Evolutionary conservation across 306 rosid genomes (phyloP), one percentile per base, ranked within the genome.

Genomic region (Inga oerstediana): DNA sequence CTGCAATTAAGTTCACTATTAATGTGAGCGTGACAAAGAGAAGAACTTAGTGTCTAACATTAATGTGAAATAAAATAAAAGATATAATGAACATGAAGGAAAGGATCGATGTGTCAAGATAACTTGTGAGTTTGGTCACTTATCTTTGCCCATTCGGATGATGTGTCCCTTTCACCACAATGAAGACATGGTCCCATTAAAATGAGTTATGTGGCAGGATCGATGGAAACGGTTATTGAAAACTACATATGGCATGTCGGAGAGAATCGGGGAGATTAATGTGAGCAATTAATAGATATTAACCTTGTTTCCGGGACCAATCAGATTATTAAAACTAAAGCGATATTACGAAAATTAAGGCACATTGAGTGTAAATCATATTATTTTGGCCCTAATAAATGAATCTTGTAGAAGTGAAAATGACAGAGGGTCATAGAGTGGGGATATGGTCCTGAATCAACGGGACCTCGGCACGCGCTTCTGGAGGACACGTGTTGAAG

Each of bases 81-180:
- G 30, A 45, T 45, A 44, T 71, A 83, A 68, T 54, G 80, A 80
- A 64, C 77, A 73, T 8, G 66, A 79, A 74, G 72, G 37, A 27
- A 61, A 10, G 65, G 52, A 69, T 52, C 58, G 66, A 77, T 24
- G 74, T n/a, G 10, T 56, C 22, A 75, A 17, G 85, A 86, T 88
- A 84, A 81, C 92, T 84, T 88, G 89, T 79, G 78, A 79, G 84
- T 78, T 48, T 76, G 89, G 92, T 85, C 86, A 87, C 72, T 78
- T 70, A 65, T 68, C 52, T 78, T 70, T 69, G 68, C 52, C 51
- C 75, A 66, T 67, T 80, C 69, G 76, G 86, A 79, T 82, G 90
- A 86, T 74, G 74, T 44, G 85, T 82, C 89, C 70, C 72, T 85
- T 86, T 88, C 86, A 74, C 74, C 78, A 62, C 79, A 80, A 85